Evolutionary conservation across 1,284 basidiomycete genomes (phyloP).

Genomic region (Ustilago bromivora): DNA sequence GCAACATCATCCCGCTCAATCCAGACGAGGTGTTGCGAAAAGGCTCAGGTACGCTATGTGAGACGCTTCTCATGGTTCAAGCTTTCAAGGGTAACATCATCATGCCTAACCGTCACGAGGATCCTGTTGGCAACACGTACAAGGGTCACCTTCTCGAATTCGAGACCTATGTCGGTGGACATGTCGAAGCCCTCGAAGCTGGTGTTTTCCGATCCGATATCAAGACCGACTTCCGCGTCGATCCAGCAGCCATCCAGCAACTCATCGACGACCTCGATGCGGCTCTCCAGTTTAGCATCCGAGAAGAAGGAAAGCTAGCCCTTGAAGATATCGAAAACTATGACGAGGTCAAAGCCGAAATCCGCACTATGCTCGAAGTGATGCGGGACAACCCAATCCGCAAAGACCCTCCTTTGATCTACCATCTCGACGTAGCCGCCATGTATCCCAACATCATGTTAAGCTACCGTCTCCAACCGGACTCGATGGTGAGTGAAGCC

Average conservation of each 20-base stretch:
- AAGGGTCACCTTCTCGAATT: slow-evolving; percentile 95
- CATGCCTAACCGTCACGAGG: slow-evolving; percentile 98
- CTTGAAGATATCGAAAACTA: slow-evolving; percentile 94
- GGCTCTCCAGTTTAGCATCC: slow-evolving; percentile 88
- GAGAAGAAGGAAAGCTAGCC: slow-evolving; percentile 84
- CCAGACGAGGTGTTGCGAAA: slow-evolving; percentile 97
- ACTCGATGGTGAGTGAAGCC: slow-evolving; percentile 96
- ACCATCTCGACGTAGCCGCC: slow-evolving; percentile 98
- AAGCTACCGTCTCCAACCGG: slow-evolving; percentile 97
- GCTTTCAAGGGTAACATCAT: slow-evolving; percentile 91
- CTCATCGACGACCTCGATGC: slow-evolving; percentile 94
- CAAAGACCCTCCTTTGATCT: slow-evolving; percentile 92
- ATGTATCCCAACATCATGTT: slow-evolving; percentile 99
- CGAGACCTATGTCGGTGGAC: slow-evolving; percentile 98
- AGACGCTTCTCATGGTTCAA: slow-evolving; percentile 98
- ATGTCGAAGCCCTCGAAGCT: slow-evolving; percentile 97
- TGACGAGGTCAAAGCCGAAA: slow-evolving; percentile 87
- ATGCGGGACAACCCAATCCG: slow-evolving; percentile 93
- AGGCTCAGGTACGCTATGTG: slow-evolving; percentile 94
- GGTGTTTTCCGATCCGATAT: slow-evolving; percentile 99
- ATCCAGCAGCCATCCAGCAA: slow-evolving; percentile 87
- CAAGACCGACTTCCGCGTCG: slow-evolving; percentile 92
- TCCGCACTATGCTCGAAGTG: slow-evolving; percentile 82
- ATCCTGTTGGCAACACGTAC: slow-evolving; percentile 90
- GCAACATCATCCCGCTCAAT: slow-evolving; percentile 97